Evolutionary conservation across 257 asterid species (phyloP).

Genomic region (Penstemon newberryi): DNA sequence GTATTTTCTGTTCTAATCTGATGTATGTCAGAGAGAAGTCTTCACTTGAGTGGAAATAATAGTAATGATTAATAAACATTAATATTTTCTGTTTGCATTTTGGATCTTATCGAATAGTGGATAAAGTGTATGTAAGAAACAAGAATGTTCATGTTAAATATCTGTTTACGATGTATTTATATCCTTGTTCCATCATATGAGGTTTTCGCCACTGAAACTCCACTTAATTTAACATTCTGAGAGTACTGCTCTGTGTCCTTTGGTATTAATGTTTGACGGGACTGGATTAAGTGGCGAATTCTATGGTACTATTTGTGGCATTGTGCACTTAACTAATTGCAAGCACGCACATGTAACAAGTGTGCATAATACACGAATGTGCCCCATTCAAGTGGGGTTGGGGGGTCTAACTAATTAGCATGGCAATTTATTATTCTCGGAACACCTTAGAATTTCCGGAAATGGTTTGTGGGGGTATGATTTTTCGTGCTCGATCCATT

Average conservation of each 20-base stretch:
- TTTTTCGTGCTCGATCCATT: not conserved
- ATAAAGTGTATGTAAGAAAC: not conserved
- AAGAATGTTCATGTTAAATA: not conserved
- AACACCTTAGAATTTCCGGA: too few relatives aligned
- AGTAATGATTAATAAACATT: not conserved
- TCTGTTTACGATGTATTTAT: not conserved
- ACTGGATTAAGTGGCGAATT: not conserved
- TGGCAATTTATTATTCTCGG: too few relatives aligned
- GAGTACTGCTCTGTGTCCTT: not conserved
- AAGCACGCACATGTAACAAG: too few relatives aligned
- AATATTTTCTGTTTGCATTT: not conserved
- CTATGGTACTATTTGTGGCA: too few relatives aligned
- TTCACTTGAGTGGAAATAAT: not conserved
- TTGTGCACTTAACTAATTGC: too few relatives aligned
- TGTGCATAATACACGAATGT: too few relatives aligned
- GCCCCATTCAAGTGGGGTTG: too few relatives aligned
- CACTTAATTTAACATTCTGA: not conserved
- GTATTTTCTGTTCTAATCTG: constrained; percentile 43
- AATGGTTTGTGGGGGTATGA: too few relatives aligned
- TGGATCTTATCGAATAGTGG: constrained; percentile 12
- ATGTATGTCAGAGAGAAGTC: constrained; percentile 1
- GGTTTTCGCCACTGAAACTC: not conserved
- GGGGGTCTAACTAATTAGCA: too few relatives aligned
- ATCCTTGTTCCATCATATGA: not conserved
- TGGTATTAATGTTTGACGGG: not conserved